Evolutionary conservation across 1,284 basidiomycete species (phyloP).

Genomic region (Fomitopsis palustris): DNA sequence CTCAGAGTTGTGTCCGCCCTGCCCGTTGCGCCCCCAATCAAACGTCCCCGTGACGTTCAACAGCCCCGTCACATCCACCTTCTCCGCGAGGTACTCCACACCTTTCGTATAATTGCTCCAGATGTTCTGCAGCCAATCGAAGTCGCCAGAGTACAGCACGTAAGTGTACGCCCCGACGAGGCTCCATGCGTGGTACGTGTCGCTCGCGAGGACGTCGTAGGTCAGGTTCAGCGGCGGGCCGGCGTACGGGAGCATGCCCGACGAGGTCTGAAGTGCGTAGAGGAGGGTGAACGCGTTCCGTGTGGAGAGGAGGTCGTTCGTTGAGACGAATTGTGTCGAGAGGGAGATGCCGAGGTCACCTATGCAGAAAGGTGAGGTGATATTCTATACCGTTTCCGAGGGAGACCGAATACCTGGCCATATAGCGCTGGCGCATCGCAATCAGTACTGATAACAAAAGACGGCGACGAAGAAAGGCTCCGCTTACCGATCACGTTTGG

Average conservation of each 20-base stretch:
- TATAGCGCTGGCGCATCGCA: too few species aligned
- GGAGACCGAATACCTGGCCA: too few species aligned
- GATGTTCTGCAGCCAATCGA: slow-evolving; percentile 37
- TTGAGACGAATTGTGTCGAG: slow-evolving; percentile 57
- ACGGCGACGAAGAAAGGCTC: too few species aligned
- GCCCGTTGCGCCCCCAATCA: slow-evolving; percentile 48
- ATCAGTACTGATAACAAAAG: too few species aligned
- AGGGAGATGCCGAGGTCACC: slow-evolving; percentile 64
- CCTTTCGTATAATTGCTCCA: slow-evolving; percentile 52
- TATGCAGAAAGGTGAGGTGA: slow-evolving; percentile 9
- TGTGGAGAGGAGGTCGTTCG: slow-evolving; percentile 51
- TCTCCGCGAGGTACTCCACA: slow-evolving; percentile 39
- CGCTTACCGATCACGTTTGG: slow-evolving; percentile 52
- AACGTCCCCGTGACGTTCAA: slow-evolving; percentile 43
- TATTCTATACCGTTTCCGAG: too few species aligned
- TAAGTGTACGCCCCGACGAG: slow-evolving; percentile 44
- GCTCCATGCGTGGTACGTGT: slow-evolving; percentile 44
- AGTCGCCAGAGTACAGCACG: slow-evolving; percentile 44
- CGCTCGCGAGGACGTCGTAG: slow-evolving; percentile 33
- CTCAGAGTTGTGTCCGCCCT: slow-evolving; percentile 45
- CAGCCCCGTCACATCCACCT: slow-evolving; percentile 42
- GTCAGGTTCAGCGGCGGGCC: slow-evolving; percentile 56
- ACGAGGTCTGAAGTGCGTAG: slow-evolving; percentile 51
- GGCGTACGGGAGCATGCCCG: slow-evolving; percentile 53
- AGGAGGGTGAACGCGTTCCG: slow-evolving; percentile 54